Base-by-base conservation (phyloP, 257 asterid species). In the Gynochthodes officinalis region DNA sequence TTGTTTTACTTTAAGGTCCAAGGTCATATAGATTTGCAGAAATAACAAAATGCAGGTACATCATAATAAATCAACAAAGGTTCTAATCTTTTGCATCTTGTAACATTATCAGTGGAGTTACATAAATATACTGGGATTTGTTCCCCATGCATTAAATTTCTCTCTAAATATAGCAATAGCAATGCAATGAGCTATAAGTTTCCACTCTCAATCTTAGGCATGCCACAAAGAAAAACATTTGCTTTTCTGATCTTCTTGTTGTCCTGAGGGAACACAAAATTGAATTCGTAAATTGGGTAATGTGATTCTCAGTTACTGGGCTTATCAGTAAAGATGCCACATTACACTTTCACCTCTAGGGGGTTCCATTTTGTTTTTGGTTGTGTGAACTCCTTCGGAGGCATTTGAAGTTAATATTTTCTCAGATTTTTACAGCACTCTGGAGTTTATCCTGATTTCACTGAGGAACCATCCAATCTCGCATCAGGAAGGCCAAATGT, bases 401-500 rank as follows among this genome's bases (percentile, higher is more conserved):
- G 60, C 60, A 4, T 23, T 54, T 69, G 67, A 74, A 75, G 49
- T 77, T 84, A 64, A 78, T 71, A 59, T 74, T 60, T 13, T 50
- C 77, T 76, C 85, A 91, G 96, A 80, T 53, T 92, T 72, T 83
- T 92, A 70, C 97, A 92, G 95, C 96, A 89, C 85, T 92, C 95
- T 25, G 97, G 97, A 44, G 89, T 89, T 43, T 92, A 83, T 82
- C 96, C 97, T 18, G 95, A 89, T 79, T 89, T 85, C 77, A 88
- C 93, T 1, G 80, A 84, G 64, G 97, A 92, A 77, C 79, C 97
- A 64, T 81, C 93, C 9, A 54, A 73, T 43, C 91, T 92, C 6
- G 96, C 97, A 8, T 82, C 82, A 21, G 93, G 95, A 69, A 84
- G 92, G 81, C 86, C 90, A 33, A 89, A 89, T 73, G 97, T 92